Conservation (phyloP, 371 early-diverging fungal genomes). For the Mucor plumbeus region DNA sequence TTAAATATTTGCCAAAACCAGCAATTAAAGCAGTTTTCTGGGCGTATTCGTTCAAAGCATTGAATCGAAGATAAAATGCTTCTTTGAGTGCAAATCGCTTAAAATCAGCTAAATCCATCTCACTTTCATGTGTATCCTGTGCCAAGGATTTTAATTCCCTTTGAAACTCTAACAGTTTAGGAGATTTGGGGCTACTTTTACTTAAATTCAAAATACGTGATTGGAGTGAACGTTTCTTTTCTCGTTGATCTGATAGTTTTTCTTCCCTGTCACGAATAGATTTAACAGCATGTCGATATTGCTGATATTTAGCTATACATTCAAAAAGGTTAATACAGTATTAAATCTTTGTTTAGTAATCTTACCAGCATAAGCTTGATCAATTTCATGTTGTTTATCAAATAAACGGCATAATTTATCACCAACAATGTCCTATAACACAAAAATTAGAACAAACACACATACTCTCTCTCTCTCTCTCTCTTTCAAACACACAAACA, state of each 20-base stretch:
- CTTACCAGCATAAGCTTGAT: constrained; percentile 46
- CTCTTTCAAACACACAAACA: neutral
- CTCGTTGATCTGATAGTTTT: constrained; percentile 42
- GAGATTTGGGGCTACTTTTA: constrained; percentile 39
- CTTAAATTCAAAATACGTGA: constrained; percentile 40
- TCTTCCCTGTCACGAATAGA: constrained; percentile 54
- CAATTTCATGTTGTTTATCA: constrained; percentile 42
- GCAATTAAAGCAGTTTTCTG: constrained; percentile 52
- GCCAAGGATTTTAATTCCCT: constrained; percentile 45
- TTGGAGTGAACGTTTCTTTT: constrained; percentile 49
- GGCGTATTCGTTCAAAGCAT: constrained; percentile 52
- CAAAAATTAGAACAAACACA: neutral
- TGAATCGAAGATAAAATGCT: constrained; percentile 56
- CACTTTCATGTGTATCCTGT: constrained; percentile 47
- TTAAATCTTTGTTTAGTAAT: neutral
- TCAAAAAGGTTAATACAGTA: neutral
- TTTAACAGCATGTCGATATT: constrained; percentile 53
- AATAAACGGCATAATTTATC: constrained; percentile 39
- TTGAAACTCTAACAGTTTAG: constrained; percentile 42
- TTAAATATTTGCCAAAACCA: constrained; percentile 56
- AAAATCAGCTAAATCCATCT: constrained; percentile 53
- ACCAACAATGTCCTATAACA: constrained; percentile 40
- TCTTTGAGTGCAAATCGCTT: constrained; percentile 56
- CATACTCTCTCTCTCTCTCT: too few relatives aligned
- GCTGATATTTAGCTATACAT: constrained; percentile 41